Conservation (phyloP, 306 rosid species). For the Pyrus pyrifolia region DNA sequence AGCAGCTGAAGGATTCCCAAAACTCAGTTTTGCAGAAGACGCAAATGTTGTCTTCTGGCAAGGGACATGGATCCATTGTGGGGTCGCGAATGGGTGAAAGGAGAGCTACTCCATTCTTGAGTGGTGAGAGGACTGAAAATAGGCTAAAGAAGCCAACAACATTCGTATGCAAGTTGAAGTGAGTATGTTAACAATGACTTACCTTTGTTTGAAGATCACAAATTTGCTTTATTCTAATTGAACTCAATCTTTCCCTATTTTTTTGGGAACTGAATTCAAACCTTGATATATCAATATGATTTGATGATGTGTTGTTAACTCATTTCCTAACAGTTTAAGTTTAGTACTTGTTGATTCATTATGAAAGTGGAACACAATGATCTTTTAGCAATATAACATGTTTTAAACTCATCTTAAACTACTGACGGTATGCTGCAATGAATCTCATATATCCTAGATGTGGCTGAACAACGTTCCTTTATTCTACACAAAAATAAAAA, state of each 20-base stretch:
- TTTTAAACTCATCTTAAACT: background rate
- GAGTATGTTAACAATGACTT: slow-evolving; percentile 40
- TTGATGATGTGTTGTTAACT: background rate
- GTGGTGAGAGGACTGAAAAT: slow-evolving; percentile 87
- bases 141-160: slow-evolving; percentile 97
- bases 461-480: background rate
- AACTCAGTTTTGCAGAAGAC: slow-evolving; percentile 62
- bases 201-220: background rate
- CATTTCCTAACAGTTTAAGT: background rate
- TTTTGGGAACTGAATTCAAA: background rate
- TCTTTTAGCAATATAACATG: background rate
- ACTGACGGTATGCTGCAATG: background rate
- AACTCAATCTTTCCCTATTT: background rate
- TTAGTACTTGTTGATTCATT: background rate
- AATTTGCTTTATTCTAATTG: background rate
- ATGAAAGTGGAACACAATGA: background rate
- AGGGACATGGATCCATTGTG: slow-evolving; percentile 72
- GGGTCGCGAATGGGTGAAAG: slow-evolving; percentile 90
- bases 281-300: background rate
- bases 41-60: slow-evolving; percentile 62
- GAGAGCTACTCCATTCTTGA: slow-evolving; percentile 61
- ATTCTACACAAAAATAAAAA: background rate
- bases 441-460: background rate
- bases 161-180: slow-evolving; percentile 95
- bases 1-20: slow-evolving; percentile 83